Evolutionary conservation across 2,329 filamentous ascomycete genomes (phyloP).

Genomic region (Lasiodiplodia gonubiensis): DNA sequence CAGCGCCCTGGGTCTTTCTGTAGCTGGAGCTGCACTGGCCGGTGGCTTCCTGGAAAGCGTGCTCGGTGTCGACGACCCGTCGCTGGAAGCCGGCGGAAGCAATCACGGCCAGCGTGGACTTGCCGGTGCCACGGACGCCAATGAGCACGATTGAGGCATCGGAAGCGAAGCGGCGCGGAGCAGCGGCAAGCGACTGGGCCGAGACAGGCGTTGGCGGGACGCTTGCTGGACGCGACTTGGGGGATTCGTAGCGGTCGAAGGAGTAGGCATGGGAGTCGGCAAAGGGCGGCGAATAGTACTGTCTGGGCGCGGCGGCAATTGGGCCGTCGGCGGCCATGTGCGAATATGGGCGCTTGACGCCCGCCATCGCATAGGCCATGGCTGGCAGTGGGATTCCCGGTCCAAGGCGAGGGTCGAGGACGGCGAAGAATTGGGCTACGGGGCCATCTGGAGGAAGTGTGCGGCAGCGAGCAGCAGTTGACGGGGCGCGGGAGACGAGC

Average conservation of each 20-base stretch:
- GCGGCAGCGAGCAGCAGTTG: neutral
- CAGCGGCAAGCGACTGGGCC: conserved; percentile 18
- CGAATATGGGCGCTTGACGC: conserved; percentile 34
- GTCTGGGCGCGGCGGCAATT: conserved; percentile 3
- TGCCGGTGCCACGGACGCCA: conserved; percentile 75
- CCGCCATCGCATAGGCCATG: conserved; percentile 40
- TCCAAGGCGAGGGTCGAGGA: neutral
- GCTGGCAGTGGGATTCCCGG: neutral
- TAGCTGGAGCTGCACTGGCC: conserved; percentile 68
- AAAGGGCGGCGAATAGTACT: conserved; percentile 2
- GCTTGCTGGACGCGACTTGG: conserved; percentile 13
- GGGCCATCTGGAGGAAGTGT: neutral
- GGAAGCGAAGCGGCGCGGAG: conserved; percentile 55
- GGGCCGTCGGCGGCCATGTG: conserved; percentile 18
- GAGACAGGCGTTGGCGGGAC: conserved; percentile 10
- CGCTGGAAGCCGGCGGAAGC: conserved; percentile 73
- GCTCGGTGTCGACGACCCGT: conserved; percentile 72
- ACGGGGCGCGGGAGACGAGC: neutral
- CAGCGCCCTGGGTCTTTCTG: conserved; percentile 65
- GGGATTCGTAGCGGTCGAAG: conserved; percentile 4
- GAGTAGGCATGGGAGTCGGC: neutral
- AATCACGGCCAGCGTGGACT: conserved; percentile 77
- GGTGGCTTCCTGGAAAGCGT: conserved; percentile 68
- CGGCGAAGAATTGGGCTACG: neutral
- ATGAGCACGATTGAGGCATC: conserved; percentile 75